Conservation (phyloP, 1,284 basidiomycete genomes). For the Pseudozyma flocculosa region DNA sequence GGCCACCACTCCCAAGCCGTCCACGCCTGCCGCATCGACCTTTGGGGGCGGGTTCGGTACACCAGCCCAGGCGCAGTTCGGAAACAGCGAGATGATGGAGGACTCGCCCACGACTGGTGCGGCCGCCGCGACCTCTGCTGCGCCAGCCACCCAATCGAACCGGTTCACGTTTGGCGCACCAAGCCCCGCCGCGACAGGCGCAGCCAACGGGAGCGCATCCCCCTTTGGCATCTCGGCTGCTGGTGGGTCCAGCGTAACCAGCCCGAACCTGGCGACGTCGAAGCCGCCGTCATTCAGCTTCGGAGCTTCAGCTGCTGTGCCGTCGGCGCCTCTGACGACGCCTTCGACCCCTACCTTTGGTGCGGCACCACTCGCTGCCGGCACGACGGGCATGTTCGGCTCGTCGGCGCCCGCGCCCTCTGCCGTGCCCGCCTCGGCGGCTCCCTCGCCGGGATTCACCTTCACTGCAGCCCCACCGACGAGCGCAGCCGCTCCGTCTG, state of each 20-base stretch:
- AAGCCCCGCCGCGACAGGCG: neutral
- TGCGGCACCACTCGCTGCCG: neutral
- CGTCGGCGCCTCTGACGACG: neutral
- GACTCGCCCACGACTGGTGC: constrained; percentile 17
- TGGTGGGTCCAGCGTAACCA: neutral
- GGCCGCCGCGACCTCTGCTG: neutral
- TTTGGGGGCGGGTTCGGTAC: neutral
- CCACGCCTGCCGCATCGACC: neutral
- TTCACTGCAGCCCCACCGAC: too few species aligned
- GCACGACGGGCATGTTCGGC: constrained; percentile 10
- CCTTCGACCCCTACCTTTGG: constrained; percentile 5
- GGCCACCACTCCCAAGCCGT: neutral
- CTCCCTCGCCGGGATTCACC: constrained; percentile 6
- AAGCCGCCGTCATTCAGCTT: neutral
- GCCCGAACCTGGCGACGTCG: neutral
- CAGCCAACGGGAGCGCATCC: constrained; percentile 2
- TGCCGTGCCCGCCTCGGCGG: neutral
- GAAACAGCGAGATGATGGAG: constrained; percentile 33
- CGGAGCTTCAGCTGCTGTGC: neutral
- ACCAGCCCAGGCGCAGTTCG: neutral
- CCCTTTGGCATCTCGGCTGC: constrained; percentile 9
- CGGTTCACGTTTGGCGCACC: constrained; percentile 7
- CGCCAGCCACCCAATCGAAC: neutral
- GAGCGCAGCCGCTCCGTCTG: neutral
- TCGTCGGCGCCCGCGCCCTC: neutral